Conservation (phyloP, 169 alveolate species). For the Cyclospora cayetanensis region DNA sequence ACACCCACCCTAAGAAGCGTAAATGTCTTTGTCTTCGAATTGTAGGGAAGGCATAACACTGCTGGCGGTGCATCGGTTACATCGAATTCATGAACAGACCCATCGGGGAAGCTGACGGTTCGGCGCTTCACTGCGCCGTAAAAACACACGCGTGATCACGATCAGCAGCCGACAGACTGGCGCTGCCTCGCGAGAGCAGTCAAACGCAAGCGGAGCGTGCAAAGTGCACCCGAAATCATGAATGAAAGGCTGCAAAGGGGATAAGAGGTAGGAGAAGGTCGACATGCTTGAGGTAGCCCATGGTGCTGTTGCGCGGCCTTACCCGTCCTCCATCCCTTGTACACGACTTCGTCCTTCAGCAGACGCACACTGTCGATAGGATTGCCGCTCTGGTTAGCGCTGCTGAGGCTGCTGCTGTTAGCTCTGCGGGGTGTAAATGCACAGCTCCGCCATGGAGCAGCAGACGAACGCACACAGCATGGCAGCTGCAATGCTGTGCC, state of each 20-base stretch:
- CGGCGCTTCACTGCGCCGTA: constrained; percentile 55
- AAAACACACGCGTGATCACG: neutral
- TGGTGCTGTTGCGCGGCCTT: constrained; percentile 22
- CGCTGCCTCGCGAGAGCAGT: too few species aligned
- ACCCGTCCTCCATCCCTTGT: constrained; percentile 31
- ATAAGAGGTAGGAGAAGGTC: neutral
- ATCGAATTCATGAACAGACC: constrained; percentile 1
- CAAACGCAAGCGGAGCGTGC: too few species aligned
- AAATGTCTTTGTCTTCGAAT: neutral
- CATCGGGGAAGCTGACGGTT: constrained; percentile 51
- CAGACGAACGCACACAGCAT: too few species aligned
- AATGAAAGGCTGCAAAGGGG: neutral
- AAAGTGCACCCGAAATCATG: neutral
- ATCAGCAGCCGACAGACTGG: neutral
- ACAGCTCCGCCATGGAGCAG: too few species aligned
- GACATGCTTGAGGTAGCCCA: neutral
- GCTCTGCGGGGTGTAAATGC: neutral
- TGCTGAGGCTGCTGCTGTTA: constrained; percentile 24
- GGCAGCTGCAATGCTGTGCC: too few species aligned
- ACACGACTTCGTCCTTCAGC: neutral
- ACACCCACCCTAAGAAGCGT: constrained; percentile 48
- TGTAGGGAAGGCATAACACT: constrained; percentile 35
- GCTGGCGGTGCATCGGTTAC: constrained; percentile 68
- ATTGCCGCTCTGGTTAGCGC: constrained; percentile 14
- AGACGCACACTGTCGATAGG: constrained; percentile 7